phyloP scores from a whole-genome alignment of 2,329 filamentous ascomycete genomes.

The Berkeleyomyces basicola region DNA sequence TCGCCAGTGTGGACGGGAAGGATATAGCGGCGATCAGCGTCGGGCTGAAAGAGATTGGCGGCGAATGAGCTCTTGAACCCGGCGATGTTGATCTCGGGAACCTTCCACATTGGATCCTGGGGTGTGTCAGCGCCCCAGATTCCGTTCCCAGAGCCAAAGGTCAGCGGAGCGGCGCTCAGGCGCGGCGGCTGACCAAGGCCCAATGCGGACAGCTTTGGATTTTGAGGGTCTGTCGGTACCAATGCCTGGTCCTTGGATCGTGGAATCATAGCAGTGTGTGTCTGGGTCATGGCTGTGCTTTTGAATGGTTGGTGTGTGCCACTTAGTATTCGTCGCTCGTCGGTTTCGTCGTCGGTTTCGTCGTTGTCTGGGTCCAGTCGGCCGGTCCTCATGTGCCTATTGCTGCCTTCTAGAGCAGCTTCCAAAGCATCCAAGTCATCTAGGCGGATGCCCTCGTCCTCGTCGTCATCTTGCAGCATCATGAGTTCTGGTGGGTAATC shows the following conservation, averaged over 20 bases:
- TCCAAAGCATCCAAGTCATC: slow-evolving; percentile 18
- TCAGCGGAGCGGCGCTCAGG: neutral
- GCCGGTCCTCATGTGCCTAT: neutral
- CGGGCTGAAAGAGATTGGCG: slow-evolving; percentile 12
- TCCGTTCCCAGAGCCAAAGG: neutral
- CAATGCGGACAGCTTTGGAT: neutral
- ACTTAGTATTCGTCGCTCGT: neutral
- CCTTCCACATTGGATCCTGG: slow-evolving; percentile 13
- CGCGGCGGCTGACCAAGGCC: neutral
- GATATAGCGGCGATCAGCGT: slow-evolving; percentile 19
- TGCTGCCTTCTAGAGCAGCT: neutral
- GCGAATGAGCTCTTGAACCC: slow-evolving; percentile 14
- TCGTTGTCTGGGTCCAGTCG: neutral
- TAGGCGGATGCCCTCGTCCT: slow-evolving; percentile 22
- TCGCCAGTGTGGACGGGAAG: slow-evolving; percentile 19
- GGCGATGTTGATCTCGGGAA: slow-evolving; percentile 13
- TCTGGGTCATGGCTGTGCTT: neutral
- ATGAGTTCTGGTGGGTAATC: slow-evolving; percentile 10
- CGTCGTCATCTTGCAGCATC: slow-evolving; percentile 21
- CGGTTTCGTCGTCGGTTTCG: neutral
- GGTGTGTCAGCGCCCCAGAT: slow-evolving; percentile 3
- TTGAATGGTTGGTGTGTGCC: neutral
- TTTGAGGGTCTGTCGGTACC: neutral
- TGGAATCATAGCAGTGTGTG: neutral
- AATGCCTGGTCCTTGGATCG: neutral